Evolutionary conservation across 164 flowering plant genomes (phyloP).

Genomic region (Santalum album): DNA sequence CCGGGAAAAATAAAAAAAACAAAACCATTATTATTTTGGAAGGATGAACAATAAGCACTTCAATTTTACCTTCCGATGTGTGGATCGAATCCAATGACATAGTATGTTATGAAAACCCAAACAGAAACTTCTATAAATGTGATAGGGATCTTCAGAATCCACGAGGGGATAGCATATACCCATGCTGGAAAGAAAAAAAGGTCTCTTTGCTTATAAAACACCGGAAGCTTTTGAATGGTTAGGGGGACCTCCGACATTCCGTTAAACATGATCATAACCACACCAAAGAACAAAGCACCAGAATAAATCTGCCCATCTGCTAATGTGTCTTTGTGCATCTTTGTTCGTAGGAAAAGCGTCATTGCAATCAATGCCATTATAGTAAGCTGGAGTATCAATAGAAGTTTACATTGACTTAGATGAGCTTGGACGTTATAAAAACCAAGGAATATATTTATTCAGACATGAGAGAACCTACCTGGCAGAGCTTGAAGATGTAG

Average conservation of each 20-base stretch:
- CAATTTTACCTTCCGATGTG: neutral
- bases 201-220: slow-evolving; percentile 5
- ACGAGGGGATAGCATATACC: neutral
- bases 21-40: neutral
- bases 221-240: slow-evolving; percentile 6
- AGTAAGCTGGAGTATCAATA: neutral
- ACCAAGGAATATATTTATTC: slow-evolving; percentile 2
- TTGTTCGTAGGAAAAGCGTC: slow-evolving; percentile 2
- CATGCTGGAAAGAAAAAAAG: slow-evolving; percentile 5
- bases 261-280: slow-evolving; percentile 5
- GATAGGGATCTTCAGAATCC: slow-evolving; percentile 6
- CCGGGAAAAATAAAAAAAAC: too few relatives aligned
- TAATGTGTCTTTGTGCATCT: neutral
- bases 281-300: slow-evolving; percentile 3
- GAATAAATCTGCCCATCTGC: neutral
- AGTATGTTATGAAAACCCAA: slow-evolving; percentile 2
- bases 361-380: neutral
- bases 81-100: slow-evolving; percentile 6
- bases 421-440: neutral
- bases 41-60: neutral
- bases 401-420: neutral
- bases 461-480: neutral
- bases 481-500: slow-evolving; percentile 37
- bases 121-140: slow-evolving; percentile 1
- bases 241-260: slow-evolving; percentile 1